phyloP scores from a whole-genome alignment of 805 yeast genomes.

The Cyberlindnera maclurae region DNA sequence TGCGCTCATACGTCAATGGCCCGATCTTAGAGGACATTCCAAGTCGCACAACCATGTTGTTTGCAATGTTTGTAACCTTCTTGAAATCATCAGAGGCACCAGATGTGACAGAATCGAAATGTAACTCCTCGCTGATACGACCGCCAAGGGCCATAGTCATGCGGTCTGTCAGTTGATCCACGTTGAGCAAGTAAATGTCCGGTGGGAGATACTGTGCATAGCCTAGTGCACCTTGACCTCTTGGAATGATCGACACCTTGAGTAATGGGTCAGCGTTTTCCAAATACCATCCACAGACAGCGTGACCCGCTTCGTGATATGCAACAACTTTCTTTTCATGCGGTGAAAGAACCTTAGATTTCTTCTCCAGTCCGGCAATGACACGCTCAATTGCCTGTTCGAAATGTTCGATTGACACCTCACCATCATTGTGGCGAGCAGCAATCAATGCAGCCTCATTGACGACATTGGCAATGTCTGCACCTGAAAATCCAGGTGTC shows the following conservation, averaged over 20 bases:
- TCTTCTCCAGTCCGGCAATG: conserved; percentile 92
- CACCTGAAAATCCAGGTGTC: conserved; percentile 98
- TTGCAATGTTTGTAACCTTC: conserved; percentile 91
- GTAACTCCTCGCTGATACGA: conserved; percentile 90
- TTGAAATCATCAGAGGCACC: conserved; percentile 97
- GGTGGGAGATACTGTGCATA: conserved; percentile 97
- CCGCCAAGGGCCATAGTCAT: conserved; percentile 98
- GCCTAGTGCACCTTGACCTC: conserved; percentile 96
- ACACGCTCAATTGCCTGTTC: conserved; percentile 97
- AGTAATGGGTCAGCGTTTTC: conserved; percentile 87
- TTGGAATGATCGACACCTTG: conserved; percentile 93
- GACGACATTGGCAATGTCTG: conserved; percentile 95
- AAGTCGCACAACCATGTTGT: conserved; percentile 81
- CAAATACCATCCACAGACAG: conserved; percentile 95
- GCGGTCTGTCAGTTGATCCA: conserved; percentile 74
- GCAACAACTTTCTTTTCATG: conserved; percentile 91
- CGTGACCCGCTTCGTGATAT: conserved; percentile 98
- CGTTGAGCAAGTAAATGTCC: conserved; percentile 73
- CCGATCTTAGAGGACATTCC: conserved; percentile 92
- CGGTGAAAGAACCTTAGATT: conserved; percentile 71
- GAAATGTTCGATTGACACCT: conserved; percentile 72
- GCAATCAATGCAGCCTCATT: conserved; percentile 97
- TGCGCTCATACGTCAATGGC: conserved; percentile 62
- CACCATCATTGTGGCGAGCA: conserved; percentile 71
- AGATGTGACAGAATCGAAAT: conserved; percentile 85